Conservation (phyloP, 129 eudicot genomes). For the Calendula officinalis region DNA sequence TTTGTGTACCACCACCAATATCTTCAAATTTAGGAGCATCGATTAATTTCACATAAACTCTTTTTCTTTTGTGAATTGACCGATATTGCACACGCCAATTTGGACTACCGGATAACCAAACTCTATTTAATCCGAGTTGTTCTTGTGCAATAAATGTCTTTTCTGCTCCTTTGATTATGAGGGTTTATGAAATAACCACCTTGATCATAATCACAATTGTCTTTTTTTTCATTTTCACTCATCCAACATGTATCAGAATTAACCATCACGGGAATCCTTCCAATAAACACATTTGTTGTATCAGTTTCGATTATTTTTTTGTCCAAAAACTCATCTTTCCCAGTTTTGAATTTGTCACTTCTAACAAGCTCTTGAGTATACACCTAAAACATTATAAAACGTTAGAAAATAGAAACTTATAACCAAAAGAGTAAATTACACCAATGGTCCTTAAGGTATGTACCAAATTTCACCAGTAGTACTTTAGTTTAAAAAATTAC, state of each 20-base stretch:
- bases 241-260: conserved; percentile 89
- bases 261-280: conserved; percentile 93
- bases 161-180: conserved; percentile 91
- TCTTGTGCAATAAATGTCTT: conserved; percentile 96
- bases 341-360: conserved; percentile 88
- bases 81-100: conserved; percentile 52
- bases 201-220: conserved; percentile 81
- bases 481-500: too few relatives aligned
- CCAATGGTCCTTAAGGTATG: too few relatives aligned
- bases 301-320: conserved; percentile 38
- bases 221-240: conserved; percentile 51
- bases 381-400: conserved; percentile 44
- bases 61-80: conserved; percentile 36
- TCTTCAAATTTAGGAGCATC: conserved; percentile 40
- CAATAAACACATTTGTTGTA: conserved; percentile 44
- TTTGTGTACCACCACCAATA: conserved; percentile 50
- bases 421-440: too few relatives aligned
- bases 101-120: conserved; percentile 46
- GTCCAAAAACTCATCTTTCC: conserved; percentile 50
- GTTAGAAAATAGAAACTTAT: conserved; percentile 4
- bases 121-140: conserved; percentile 58
- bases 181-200: conserved; percentile 85
- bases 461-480: too few relatives aligned
- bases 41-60: conserved; percentile 51
- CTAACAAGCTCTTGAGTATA: conserved; percentile 54